Conservation (phyloP, 352 stramenopile species). For the Stephanocyclus meneghinianus region DNA sequence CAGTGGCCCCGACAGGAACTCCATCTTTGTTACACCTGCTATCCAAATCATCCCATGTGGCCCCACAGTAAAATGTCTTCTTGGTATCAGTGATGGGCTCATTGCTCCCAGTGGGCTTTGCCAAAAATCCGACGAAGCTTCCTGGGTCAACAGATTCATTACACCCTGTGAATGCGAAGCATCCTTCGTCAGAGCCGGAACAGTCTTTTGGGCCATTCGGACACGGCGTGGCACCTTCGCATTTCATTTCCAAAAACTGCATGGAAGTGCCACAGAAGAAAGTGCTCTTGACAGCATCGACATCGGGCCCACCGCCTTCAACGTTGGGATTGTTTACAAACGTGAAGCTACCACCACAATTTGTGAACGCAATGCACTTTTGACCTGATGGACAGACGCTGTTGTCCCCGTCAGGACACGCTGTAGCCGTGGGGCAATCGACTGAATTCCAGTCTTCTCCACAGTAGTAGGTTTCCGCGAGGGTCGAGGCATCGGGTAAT, state of each 20-base stretch:
- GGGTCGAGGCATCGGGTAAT: conserved; percentile 45
- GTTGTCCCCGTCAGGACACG: conserved; percentile 43
- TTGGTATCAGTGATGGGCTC: conserved; percentile 11
- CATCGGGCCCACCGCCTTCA: conserved; percentile 54
- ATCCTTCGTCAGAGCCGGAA: conserved; percentile 41
- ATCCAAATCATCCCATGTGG: conserved; percentile 46
- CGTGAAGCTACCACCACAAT: conserved; percentile 57
- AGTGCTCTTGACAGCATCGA: conserved; percentile 45
- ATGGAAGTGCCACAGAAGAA: conserved; percentile 58
- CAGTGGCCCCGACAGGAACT: conserved; percentile 34
- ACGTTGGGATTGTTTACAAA: conserved; percentile 56
- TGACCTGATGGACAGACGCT: conserved; percentile 31
- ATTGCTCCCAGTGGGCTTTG: conserved; percentile 20
- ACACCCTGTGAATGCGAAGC: conserved; percentile 65
- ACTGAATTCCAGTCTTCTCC: conserved; percentile 47
- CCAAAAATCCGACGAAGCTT: conserved; percentile 60
- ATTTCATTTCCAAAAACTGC: conserved; percentile 58
- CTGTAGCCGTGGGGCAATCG: conserved; percentile 41
- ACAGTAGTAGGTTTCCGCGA: conserved; percentile 60
- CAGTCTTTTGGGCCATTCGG: conserved; percentile 53
- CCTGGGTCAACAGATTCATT: conserved; percentile 56
- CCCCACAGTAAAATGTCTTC: conserved; percentile 49
- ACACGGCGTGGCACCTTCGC: conserved; percentile 53
- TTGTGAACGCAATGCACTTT: conserved; percentile 62
- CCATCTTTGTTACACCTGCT: conserved; percentile 38